Evolutionary conservation across 805 yeast genomes (phyloP).

Genomic region (Saccharomycopsis fibuligera): DNA sequence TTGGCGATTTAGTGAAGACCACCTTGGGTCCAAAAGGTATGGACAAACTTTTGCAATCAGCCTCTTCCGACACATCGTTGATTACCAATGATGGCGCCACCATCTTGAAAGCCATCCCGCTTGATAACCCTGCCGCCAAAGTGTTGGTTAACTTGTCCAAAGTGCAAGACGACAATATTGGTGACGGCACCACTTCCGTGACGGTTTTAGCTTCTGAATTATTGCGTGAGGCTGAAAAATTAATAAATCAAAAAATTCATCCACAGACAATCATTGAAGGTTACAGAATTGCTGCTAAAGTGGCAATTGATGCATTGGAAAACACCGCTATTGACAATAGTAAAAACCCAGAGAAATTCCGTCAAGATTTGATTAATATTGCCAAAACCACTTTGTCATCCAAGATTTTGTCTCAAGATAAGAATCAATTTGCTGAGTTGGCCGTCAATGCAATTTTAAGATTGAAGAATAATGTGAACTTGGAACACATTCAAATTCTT

Average conservation of each 20-base stretch:
- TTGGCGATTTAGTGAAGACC: slow-evolving; percentile 85
- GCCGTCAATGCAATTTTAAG: slow-evolving; percentile 94
- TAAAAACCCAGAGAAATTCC: slow-evolving; percentile 49
- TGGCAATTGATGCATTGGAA: slow-evolving; percentile 79
- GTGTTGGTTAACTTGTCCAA: slow-evolving; percentile 86
- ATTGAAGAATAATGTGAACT: slow-evolving; percentile 77
- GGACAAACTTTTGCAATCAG: slow-evolving; percentile 90
- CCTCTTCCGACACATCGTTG: slow-evolving; percentile 68
- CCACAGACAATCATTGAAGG: slow-evolving; percentile 98
- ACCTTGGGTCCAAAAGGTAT: slow-evolving; percentile 98
- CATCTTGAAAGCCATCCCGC: slow-evolving; percentile 89
- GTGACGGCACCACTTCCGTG: slow-evolving; percentile 99
- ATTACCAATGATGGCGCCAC: slow-evolving; percentile 95
- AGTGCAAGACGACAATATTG: slow-evolving; percentile 97
- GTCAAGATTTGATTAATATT: slow-evolving; percentile 73
- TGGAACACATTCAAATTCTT: slow-evolving; percentile 88
- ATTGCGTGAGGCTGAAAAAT: slow-evolving; percentile 87
- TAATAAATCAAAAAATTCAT: slow-evolving; percentile 88
- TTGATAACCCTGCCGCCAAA: slow-evolving; percentile 94
- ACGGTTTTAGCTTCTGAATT: slow-evolving; percentile 94
- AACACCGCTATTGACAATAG: slow-evolving; percentile 72
- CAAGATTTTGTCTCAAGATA: slow-evolving; percentile 91
- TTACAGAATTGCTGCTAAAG: slow-evolving; percentile 77
- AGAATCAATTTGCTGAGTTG: slow-evolving; percentile 77
- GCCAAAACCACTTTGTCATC: slow-evolving; percentile 93